These are phyloP conservation scores for Rhododendron simsii DNA, from an alignment of 148 eudicot genomes.

Conservation along the genomic window DNA sequence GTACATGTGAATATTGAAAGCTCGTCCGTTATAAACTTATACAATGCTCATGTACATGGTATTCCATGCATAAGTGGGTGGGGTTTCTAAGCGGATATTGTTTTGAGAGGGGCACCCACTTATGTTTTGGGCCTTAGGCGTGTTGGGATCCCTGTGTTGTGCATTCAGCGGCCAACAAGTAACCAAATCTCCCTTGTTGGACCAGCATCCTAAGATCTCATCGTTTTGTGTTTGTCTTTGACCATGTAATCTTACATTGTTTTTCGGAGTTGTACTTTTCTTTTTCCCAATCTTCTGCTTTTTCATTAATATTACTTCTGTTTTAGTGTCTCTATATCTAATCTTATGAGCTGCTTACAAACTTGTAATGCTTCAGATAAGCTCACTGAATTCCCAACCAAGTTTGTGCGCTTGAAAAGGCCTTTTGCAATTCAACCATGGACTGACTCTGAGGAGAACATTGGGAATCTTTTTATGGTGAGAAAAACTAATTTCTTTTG, in stretches of 20 bases:
- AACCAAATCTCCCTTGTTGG: background rate
- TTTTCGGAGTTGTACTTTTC: background rate
- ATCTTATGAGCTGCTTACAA: background rate
- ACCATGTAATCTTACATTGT: background rate
- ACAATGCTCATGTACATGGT: background rate
- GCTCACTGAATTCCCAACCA: slow-evolving; percentile 72
- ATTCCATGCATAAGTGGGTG: background rate
- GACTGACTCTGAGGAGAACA: slow-evolving; percentile 71
- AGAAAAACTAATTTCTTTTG: slow-evolving; percentile 15
- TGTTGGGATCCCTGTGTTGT: background rate
- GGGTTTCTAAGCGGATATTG: background rate
- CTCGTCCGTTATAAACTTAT: background rate
- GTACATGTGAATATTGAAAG: background rate
- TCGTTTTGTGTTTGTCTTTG: background rate
- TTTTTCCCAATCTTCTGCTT: background rate
- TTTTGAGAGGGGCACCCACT: background rate
- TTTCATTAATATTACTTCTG: background rate
- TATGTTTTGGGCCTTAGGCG: background rate
- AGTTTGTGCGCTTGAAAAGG: slow-evolving; percentile 59
- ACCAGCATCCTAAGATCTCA: background rate
- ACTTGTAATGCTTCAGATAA: slow-evolving; percentile 38
- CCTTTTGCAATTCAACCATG: slow-evolving; percentile 74
- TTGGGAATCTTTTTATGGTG: slow-evolving; percentile 93
- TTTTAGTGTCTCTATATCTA: background rate
- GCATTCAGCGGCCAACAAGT: background rate